phyloP scores from a whole-genome alignment of 768 basidiomycete genomes.

The Ramaria rubella region DNA sequence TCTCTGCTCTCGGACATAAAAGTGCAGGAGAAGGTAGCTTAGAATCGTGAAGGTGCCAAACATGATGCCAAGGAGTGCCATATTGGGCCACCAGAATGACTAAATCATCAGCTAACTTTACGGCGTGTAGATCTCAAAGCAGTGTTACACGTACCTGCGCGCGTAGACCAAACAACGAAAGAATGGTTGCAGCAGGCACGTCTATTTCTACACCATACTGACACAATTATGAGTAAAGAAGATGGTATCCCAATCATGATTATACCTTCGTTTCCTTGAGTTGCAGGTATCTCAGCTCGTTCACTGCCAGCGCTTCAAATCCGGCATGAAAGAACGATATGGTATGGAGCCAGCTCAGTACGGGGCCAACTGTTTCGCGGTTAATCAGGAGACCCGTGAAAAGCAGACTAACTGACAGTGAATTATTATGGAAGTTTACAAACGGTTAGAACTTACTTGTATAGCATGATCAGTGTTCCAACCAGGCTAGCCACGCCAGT shows the following conservation, averaged over 20 bases:
- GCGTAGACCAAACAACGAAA: conserved; percentile 88
- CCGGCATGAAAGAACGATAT: conserved; percentile 98
- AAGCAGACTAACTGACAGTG: conserved; percentile 47
- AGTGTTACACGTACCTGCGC: conserved; percentile 58
- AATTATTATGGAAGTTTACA: neutral
- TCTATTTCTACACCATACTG: conserved; percentile 97
- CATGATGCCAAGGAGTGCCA: conserved; percentile 76
- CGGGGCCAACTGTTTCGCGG: conserved; percentile 69
- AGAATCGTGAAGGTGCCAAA: conserved; percentile 71
- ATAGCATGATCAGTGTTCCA: conserved; percentile 95
- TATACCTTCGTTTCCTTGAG: conserved; percentile 84
- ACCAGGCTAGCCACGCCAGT: conserved; percentile 85
- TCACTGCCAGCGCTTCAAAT: conserved; percentile 96
- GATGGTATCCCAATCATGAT: neutral
- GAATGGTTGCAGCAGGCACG: conserved; percentile 90
- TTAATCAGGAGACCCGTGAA: conserved; percentile 97
- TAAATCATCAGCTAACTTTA: conserved; percentile 16
- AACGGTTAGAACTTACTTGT: conserved; percentile 64
- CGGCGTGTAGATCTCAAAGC: neutral
- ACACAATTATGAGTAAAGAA: neutral
- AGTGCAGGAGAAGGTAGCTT: conserved; percentile 77
- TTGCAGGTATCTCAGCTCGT: conserved; percentile 90
- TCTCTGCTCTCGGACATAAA: conserved; percentile 80
- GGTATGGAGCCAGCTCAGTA: conserved; percentile 81
- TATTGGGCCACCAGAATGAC: conserved; percentile 99